Evolutionary conservation across 2,329 filamentous ascomycete species (phyloP).

Genomic region (Sporothrix sp.): DNA sequence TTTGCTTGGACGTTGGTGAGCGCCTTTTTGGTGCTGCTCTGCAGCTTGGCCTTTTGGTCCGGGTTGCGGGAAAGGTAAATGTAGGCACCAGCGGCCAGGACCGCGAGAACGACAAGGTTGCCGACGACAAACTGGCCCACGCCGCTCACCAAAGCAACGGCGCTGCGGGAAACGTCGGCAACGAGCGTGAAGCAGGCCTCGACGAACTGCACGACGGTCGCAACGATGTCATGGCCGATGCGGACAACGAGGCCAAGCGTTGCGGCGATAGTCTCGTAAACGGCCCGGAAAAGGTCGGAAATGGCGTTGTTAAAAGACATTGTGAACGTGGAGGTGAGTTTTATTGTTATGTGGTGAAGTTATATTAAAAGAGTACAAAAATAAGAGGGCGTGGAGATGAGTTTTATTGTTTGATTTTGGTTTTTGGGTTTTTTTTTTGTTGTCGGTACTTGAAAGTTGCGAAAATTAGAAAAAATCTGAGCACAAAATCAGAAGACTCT

Average conservation of each 20-base stretch:
- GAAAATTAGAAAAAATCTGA: background rate
- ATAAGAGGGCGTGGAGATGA: background rate
- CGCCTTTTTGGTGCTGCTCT: background rate
- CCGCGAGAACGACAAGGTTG: background rate
- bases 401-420: background rate
- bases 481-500: too few species aligned
- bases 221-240: background rate
- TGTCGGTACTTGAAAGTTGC: background rate
- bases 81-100: background rate
- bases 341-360: too few species aligned
- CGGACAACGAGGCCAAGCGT: background rate
- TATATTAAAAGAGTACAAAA: too few species aligned
- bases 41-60: constrained; percentile 1
- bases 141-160: constrained; percentile 1
- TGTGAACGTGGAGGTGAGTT: too few species aligned
- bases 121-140: constrained; percentile 5
- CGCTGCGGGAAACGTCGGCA: background rate
- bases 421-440: background rate
- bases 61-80: background rate
- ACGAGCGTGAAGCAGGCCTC: background rate
- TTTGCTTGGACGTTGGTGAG: background rate
- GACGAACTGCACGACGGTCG: background rate
- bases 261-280: constrained; percentile 7
- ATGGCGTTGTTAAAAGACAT: constrained; percentile 4
- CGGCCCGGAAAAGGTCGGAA: constrained; percentile 1